These are phyloP conservation scores for Graphilbum sp. DNA, from an alignment of 2,329 filamentous ascomycete genomes.

Conservation along the genomic window DNA sequence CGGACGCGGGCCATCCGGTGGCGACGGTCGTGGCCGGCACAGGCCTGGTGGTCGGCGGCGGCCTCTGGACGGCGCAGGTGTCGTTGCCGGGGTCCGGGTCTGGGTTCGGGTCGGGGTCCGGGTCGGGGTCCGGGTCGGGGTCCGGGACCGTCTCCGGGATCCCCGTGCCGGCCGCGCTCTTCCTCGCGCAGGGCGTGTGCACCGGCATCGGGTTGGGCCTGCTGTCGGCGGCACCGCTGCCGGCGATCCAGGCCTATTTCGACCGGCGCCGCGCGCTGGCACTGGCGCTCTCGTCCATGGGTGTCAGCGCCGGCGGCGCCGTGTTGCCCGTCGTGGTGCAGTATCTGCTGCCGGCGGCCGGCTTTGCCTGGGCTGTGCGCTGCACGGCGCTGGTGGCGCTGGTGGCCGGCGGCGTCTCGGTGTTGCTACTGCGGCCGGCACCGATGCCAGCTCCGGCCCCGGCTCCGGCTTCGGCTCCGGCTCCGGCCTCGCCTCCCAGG, in stretches of 20 bases:
- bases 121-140: too few species aligned
- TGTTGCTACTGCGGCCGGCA: conserved; percentile 27
- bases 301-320: conserved; percentile 44
- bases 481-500: background rate
- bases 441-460: background rate
- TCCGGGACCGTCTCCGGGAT: too few species aligned
- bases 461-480: conserved; percentile 15
- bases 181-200: conserved; percentile 36
- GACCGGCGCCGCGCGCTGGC: conserved; percentile 37
- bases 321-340: conserved; percentile 43
- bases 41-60: conserved; percentile 25
- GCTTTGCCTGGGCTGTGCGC: conserved; percentile 50
- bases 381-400: conserved; percentile 44
- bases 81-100: conserved; percentile 15
- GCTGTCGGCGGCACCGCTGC: conserved; percentile 34
- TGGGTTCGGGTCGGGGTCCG: too few species aligned
- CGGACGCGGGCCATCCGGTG: conserved; percentile 32
- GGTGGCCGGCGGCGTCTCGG: conserved; percentile 21
- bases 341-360: conserved; percentile 41
- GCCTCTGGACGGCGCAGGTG: conserved; percentile 26
- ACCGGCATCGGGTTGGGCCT: conserved; percentile 38
- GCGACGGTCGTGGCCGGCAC: conserved; percentile 23
- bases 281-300: conserved; percentile 40
- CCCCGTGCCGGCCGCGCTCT: conserved; percentile 20
- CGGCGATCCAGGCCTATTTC: conserved; percentile 43